A percentile compares a stretch with the other conserved stretches of the same genome.
These are phyloP conservation scores for Lachnellula occidentalis DNA, from an alignment of 2,329 filamentous ascomycete genomes.

Conservation along the genomic window DNA sequence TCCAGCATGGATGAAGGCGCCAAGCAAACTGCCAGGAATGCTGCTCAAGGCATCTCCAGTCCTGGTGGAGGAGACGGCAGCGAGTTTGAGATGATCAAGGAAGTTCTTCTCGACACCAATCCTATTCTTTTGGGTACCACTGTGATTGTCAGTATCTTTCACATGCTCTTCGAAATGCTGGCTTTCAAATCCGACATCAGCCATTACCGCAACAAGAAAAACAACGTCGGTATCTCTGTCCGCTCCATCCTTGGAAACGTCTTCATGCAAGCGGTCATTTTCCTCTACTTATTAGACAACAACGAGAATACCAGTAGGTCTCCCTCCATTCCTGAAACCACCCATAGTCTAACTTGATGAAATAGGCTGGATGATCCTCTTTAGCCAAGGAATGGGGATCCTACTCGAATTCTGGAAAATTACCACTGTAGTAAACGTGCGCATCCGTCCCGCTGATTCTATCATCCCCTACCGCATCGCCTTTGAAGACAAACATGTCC, in stretches of 20 bases:
- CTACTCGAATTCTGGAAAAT: slow-evolving; percentile 86
- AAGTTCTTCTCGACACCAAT: slow-evolving; percentile 90
- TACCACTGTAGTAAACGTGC: slow-evolving; percentile 89
- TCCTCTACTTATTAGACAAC: slow-evolving; percentile 95
- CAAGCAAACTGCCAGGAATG: slow-evolving; percentile 74
- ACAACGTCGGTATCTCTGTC: slow-evolving; percentile 93
- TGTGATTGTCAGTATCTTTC: slow-evolving; percentile 75
- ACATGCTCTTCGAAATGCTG: slow-evolving; percentile 92
- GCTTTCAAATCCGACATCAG: slow-evolving; percentile 97
- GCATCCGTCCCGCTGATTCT: slow-evolving; percentile 66
- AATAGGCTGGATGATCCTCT: slow-evolving; percentile 87
- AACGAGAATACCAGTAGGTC: slow-evolving; percentile 74
- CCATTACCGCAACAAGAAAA: slow-evolving; percentile 99
- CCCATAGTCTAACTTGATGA: neutral
- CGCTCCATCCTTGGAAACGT: slow-evolving; percentile 95
- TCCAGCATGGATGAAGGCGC: slow-evolving; percentile 81
- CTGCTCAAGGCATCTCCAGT: slow-evolving; percentile 55
- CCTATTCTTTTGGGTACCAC: slow-evolving; percentile 84
- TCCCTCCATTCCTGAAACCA: neutral
- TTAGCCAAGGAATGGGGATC: slow-evolving; percentile 67
- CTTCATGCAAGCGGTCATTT: slow-evolving; percentile 94
- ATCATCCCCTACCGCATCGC: slow-evolving; percentile 72
- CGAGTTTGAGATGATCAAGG: slow-evolving; percentile 96
- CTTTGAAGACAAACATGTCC: slow-evolving; percentile 95
- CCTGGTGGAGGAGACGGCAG: slow-evolving; percentile 78